A percentile compares a stretch with the other conserved stretches of the same genome.
These are phyloP conservation scores for Yamadazyma atlantica DNA, from an alignment of 1,139 yeast genomes.

Conservation along the genomic window DNA sequence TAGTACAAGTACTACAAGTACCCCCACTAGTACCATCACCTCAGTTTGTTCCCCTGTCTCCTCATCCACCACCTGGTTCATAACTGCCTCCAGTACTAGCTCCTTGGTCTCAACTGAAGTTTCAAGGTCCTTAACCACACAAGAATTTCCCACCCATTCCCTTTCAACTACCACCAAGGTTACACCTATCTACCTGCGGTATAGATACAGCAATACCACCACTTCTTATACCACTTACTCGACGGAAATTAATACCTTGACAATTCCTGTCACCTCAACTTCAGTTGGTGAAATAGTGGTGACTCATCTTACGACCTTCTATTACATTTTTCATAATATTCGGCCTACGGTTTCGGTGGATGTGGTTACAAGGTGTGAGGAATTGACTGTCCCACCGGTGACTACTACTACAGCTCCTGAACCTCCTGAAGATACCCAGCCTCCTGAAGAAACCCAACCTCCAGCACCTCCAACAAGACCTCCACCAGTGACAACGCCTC, in stretches of 20 bases:
- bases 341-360: not conserved
- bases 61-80: conserved; percentile 12
- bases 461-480: too few relatives aligned
- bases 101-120: conserved; percentile 5
- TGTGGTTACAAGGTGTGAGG: not conserved
- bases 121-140: conserved; percentile 4
- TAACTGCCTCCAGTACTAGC: conserved; percentile 12
- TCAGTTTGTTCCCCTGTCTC: not conserved
- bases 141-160: conserved; percentile 2
- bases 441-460: too few relatives aligned
- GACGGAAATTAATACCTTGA: not conserved
- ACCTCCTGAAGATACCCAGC: too few relatives aligned
- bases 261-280: conserved; percentile 7
- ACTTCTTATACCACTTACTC: conserved; percentile 5
- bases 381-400: too few relatives aligned
- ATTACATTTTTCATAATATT: conserved; percentile 6
- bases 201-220: conserved; percentile 8
- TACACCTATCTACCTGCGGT: conserved; percentile 3
- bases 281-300: conserved; percentile 5
- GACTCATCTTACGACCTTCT: conserved; percentile 6
- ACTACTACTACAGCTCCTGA: not conserved
- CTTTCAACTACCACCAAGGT: conserved; percentile 5
- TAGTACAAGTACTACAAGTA: conserved; percentile 8
- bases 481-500: too few relatives aligned
- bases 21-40: conserved; percentile 6